These are phyloP conservation scores for Penicillium sp. DNA, from an alignment of 2,329 filamentous ascomycete genomes.

Conservation along the genomic window DNA sequence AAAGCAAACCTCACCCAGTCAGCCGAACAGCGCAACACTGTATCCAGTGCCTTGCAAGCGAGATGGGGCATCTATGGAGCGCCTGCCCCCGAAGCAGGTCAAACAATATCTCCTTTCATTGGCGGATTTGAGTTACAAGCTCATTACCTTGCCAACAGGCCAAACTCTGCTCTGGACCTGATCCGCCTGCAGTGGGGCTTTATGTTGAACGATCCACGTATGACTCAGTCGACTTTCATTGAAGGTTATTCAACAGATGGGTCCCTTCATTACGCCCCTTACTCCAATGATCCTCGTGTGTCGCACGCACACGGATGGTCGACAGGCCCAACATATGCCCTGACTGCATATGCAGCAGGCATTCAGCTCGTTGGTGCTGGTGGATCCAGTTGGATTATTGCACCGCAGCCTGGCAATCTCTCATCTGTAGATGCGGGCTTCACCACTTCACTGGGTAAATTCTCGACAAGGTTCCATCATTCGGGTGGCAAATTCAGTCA, in stretches of 20 bases:
- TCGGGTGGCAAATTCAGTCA: background rate
- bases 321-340: constrained; percentile 49
- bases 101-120: constrained; percentile 47
- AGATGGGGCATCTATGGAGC: constrained; percentile 52
- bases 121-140: constrained; percentile 47
- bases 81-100: constrained; percentile 44
- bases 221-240: constrained; percentile 57
- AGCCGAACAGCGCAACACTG: constrained; percentile 22
- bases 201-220: constrained; percentile 57
- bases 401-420: constrained; percentile 40
- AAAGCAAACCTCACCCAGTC: constrained; percentile 34
- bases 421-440: constrained; percentile 42
- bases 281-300: constrained; percentile 51
- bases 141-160: constrained; percentile 43
- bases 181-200: constrained; percentile 55
- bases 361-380: constrained; percentile 41
- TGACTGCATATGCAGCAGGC: constrained; percentile 47
- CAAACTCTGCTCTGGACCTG: constrained; percentile 45
- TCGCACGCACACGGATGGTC: constrained; percentile 56
- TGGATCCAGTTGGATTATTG: constrained; percentile 40
- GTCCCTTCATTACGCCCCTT: constrained; percentile 52
- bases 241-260: constrained; percentile 54
- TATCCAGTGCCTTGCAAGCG: constrained; percentile 41
- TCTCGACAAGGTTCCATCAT: constrained; percentile 20
- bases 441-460: constrained; percentile 38